These are phyloP conservation scores for Agaricus sinodeliciosus DNA, from an alignment of 768 basidiomycete species.

Conservation along the genomic window DNA sequence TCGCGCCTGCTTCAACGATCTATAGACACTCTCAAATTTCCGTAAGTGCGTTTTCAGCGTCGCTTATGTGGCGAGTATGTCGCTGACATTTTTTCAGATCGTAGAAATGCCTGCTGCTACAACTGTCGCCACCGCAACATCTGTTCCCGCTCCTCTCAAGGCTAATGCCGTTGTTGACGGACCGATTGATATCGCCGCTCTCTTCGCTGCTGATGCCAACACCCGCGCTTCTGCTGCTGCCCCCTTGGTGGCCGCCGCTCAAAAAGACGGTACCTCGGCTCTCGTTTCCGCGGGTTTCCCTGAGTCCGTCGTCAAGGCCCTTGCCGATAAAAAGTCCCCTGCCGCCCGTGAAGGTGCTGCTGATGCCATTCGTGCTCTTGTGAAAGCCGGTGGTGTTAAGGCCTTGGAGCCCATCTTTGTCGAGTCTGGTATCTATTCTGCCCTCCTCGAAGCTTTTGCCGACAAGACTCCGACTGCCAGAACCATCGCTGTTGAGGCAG, in stretches of 20 bases:
- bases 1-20: slow-evolving; percentile 36
- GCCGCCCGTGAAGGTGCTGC: slow-evolving; percentile 88
- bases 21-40: slow-evolving; percentile 27
- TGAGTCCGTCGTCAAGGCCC: slow-evolving; percentile 74
- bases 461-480: slow-evolving; percentile 91
- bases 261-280: slow-evolving; percentile 81
- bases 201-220: slow-evolving; percentile 84
- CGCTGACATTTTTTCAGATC: not conserved
- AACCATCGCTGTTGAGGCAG: slow-evolving; percentile 79
- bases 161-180: slow-evolving; percentile 44
- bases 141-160: slow-evolving; percentile 63
- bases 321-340: slow-evolving; percentile 93
- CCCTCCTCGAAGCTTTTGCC: slow-evolving; percentile 87
- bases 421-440: slow-evolving; percentile 77
- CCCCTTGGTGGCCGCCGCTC: slow-evolving; percentile 62
- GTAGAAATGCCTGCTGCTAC: slow-evolving; percentile 78
- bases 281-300: slow-evolving; percentile 64
- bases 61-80: not conserved
- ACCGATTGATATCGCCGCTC: slow-evolving; percentile 64
- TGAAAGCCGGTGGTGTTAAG: slow-evolving; percentile 64
- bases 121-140: slow-evolving; percentile 50
- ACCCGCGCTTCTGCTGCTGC: slow-evolving; percentile 66
- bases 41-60: slow-evolving; percentile 31
- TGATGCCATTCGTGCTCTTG: slow-evolving; percentile 57
- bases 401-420: slow-evolving; percentile 88